Evolutionary conservation across 257 asterid species (phyloP).

Genomic region (Nicotiana benthamiana): DNA sequence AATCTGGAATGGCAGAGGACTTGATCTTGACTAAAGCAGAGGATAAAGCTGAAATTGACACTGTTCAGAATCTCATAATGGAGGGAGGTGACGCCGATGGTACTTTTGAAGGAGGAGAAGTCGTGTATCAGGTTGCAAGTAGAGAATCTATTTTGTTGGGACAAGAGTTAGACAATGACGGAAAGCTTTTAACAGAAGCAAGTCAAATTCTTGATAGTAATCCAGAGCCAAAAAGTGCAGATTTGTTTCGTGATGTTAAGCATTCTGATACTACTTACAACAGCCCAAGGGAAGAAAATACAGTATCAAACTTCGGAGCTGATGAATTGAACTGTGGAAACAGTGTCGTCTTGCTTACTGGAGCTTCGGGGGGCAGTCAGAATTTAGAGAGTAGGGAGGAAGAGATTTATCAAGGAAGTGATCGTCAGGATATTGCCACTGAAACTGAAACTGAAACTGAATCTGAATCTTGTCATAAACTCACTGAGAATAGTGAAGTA

Average conservation of each 20-base stretch:
- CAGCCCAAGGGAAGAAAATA: not conserved
- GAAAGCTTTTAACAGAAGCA: slow-evolving; percentile 19
- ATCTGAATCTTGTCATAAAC: slow-evolving; percentile 10
- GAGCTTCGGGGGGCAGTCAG: slow-evolving; percentile 8
- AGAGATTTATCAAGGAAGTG: slow-evolving; percentile 14
- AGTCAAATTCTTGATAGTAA: slow-evolving; percentile 20
- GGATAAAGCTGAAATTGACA: slow-evolving; percentile 13
- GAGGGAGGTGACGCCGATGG: slow-evolving; percentile 21
- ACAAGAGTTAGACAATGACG: slow-evolving; percentile 8
- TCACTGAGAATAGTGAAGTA: slow-evolving; percentile 13
- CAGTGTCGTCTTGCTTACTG: not conserved
- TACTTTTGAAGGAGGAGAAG: slow-evolving; percentile 16
- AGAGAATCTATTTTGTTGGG: slow-evolving; percentile 11
- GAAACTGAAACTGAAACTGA: not conserved
- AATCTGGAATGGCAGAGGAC: slow-evolving; percentile 35
- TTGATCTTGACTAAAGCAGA: slow-evolving; percentile 20
- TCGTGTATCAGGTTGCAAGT: slow-evolving; percentile 15
- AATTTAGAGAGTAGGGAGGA: slow-evolving; percentile 20
- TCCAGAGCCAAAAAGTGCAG: slow-evolving; percentile 14
- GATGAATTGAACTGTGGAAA: slow-evolving; percentile 9
- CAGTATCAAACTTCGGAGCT: slow-evolving; percentile 6
- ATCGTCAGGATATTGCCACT: slow-evolving; percentile 4
- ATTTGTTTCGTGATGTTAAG: slow-evolving; percentile 18
- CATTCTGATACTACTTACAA: slow-evolving; percentile 12
- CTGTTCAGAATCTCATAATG: slow-evolving; percentile 9